Conservation (phyloP, 768 basidiomycete species). For the Leccinum subgranulosum region DNA sequence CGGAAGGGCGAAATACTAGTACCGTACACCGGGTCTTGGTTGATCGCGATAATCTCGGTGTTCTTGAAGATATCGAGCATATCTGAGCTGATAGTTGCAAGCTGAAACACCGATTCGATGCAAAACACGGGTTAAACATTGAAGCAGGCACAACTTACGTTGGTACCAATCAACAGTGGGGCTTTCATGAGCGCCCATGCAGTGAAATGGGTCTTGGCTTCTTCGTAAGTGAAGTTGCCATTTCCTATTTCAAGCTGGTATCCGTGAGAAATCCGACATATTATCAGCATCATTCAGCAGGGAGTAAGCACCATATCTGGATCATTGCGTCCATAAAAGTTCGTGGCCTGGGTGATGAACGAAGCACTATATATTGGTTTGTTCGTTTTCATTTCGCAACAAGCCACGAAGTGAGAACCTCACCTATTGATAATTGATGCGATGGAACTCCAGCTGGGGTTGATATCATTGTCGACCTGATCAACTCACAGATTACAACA, state of each 20-base stretch:
- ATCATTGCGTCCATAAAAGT: conserved; percentile 65
- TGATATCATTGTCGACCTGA: conserved; percentile 23
- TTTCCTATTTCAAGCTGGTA: conserved; percentile 60
- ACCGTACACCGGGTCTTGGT: conserved; percentile 61
- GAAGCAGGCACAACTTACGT: conserved; percentile 33
- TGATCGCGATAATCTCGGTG: conserved; percentile 61
- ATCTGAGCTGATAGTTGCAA: conserved; percentile 47
- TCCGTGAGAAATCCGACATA: conserved; percentile 1
- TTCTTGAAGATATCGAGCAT: conserved; percentile 57
- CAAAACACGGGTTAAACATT: neutral
- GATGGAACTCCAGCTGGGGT: conserved; percentile 48
- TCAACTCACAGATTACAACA: neutral
- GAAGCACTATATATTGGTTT: conserved; percentile 44
- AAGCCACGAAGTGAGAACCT: conserved; percentile 1
- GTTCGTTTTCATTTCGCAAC: neutral
- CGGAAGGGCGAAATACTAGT: conserved; percentile 65
- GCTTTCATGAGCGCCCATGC: conserved; percentile 70
- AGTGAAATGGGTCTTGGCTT: conserved; percentile 67
- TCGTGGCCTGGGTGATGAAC: conserved; percentile 57
- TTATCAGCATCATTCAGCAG: neutral
- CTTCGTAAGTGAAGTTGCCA: conserved; percentile 56
- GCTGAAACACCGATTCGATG: conserved; percentile 28
- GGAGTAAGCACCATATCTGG: conserved; percentile 52
- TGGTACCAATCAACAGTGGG: conserved; percentile 60
- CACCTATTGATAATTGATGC: conserved; percentile 54